Evolutionary conservation across 1,139 yeast species (phyloP).

Genomic region (Diutina ranongensis): DNA sequence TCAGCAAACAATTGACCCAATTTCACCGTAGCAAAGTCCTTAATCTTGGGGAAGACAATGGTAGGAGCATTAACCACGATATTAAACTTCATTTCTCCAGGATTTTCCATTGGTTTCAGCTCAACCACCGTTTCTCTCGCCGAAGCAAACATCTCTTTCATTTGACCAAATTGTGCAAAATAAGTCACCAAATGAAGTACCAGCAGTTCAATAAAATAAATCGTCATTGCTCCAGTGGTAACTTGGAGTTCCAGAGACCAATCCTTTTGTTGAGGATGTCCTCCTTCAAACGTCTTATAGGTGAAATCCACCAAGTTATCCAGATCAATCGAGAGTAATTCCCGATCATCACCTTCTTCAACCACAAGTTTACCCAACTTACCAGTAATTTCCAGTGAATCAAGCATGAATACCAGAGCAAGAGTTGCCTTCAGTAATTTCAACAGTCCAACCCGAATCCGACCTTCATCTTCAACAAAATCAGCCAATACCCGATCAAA

Average conservation of each 20-base stretch:
- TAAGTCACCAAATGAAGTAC: constrained; percentile 56
- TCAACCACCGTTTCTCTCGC: constrained; percentile 71
- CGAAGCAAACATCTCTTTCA: constrained; percentile 79
- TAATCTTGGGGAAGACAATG: constrained; percentile 59
- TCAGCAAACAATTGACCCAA: constrained; percentile 75
- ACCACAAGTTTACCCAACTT: constrained; percentile 71
- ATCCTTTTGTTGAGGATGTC: constrained; percentile 25
- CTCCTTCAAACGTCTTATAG: constrained; percentile 65
- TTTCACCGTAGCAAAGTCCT: constrained; percentile 58
- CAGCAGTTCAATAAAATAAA: constrained; percentile 77
- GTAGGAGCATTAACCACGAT: constrained; percentile 71
- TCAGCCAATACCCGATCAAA: constrained; percentile 67
- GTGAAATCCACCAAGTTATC: constrained; percentile 71
- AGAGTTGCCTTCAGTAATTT: constrained; percentile 66
- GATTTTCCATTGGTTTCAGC: constrained; percentile 58
- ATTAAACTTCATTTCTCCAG: constrained; percentile 50
- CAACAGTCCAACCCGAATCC: constrained; percentile 54
- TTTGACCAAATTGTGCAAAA: constrained; percentile 63
- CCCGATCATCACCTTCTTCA: constrained; percentile 62
- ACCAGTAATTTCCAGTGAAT: constrained; percentile 64
- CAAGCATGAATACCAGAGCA: constrained; percentile 58
- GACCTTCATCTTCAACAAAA: constrained; percentile 73
- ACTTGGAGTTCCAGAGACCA: constrained; percentile 54
- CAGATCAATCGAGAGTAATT: constrained; percentile 71
- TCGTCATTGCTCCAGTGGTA: constrained; percentile 60